Evolutionary conservation across 176 grass and related monocot genomes (phyloP).

Genomic region (Puya raimondii): DNA sequence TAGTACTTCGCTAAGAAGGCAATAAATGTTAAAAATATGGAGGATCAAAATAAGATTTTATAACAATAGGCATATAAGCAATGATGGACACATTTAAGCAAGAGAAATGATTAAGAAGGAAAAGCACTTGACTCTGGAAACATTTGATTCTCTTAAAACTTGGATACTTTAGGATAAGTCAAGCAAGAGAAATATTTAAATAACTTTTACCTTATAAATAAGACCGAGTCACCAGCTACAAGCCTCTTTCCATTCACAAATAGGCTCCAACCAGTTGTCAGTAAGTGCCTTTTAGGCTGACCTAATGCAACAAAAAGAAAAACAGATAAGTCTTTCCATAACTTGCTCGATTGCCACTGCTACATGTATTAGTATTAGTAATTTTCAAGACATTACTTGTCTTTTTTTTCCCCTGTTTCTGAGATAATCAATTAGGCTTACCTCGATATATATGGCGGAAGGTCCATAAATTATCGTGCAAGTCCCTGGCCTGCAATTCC

Average conservation of each 20-base stretch:
- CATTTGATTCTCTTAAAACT: neutral
- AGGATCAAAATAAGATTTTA: neutral
- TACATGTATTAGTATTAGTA: neutral
- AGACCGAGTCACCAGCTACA: slow-evolving; percentile 94
- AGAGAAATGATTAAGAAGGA: neutral
- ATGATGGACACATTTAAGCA: neutral
- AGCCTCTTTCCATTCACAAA: slow-evolving; percentile 94
- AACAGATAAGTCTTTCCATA: slow-evolving; percentile 20
- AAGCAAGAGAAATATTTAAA: neutral
- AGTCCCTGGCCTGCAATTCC: slow-evolving; percentile 88
- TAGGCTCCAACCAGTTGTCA: slow-evolving; percentile 97
- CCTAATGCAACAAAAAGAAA: slow-evolving; percentile 39
- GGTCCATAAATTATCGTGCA: slow-evolving; percentile 87
- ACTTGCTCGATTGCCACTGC: neutral
- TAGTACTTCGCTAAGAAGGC: neutral
- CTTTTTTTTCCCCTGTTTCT: neutral
- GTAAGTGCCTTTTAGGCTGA: slow-evolving; percentile 91
- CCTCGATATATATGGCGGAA: slow-evolving; percentile 99
- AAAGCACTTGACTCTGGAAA: neutral
- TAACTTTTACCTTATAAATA: slow-evolving; percentile 77
- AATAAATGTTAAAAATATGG: neutral
- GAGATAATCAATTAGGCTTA: slow-evolving; percentile 7
- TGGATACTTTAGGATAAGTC: neutral
- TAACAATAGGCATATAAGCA: neutral
- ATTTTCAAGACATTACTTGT: neutral